Conservation (phyloP, 2,329 filamentous ascomycete genomes). For the Aspergillus novofumigatus region DNA sequence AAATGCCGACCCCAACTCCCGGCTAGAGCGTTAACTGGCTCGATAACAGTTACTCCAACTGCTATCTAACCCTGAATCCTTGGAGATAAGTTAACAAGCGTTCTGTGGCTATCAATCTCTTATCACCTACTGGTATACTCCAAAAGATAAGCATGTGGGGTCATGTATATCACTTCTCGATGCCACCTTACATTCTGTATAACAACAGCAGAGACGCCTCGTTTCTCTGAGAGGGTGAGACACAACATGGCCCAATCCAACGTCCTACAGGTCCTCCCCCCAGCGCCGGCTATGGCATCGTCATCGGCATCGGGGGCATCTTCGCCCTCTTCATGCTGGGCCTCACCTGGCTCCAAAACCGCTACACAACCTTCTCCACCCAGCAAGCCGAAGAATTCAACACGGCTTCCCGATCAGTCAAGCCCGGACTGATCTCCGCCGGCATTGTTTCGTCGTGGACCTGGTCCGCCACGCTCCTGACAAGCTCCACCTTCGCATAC, state of each 20-base stretch:
- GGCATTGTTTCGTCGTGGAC: conserved; percentile 50
- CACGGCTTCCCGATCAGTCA: conserved; percentile 38
- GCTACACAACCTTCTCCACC: conserved; percentile 28
- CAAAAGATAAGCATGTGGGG: background rate
- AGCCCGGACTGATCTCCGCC: conserved; percentile 43
- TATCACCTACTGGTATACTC: background rate
- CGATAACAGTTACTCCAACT: too few species aligned
- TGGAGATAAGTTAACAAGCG: too few species aligned
- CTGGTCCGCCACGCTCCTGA: conserved; percentile 45
- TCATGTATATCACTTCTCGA: background rate
- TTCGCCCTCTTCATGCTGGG: conserved; percentile 43
- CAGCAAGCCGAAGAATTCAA: conserved; percentile 47
- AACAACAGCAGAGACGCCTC: background rate
- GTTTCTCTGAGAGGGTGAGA: background rate
- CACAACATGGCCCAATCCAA: background rate
- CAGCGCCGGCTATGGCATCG: conserved; percentile 47
- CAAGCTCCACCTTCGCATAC: conserved; percentile 41
- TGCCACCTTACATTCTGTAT: background rate
- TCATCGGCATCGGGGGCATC: conserved; percentile 48
- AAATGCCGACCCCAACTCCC: too few species aligned
- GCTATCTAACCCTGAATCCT: too few species aligned
- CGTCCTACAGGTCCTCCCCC: conserved; percentile 19
- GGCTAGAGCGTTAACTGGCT: too few species aligned
- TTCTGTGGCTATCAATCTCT: too few species aligned
- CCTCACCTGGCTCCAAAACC: conserved; percentile 42